Evolutionary conservation across 164 flowering plant genomes (phyloP).

Genomic region (Tinospora cordifolia): DNA sequence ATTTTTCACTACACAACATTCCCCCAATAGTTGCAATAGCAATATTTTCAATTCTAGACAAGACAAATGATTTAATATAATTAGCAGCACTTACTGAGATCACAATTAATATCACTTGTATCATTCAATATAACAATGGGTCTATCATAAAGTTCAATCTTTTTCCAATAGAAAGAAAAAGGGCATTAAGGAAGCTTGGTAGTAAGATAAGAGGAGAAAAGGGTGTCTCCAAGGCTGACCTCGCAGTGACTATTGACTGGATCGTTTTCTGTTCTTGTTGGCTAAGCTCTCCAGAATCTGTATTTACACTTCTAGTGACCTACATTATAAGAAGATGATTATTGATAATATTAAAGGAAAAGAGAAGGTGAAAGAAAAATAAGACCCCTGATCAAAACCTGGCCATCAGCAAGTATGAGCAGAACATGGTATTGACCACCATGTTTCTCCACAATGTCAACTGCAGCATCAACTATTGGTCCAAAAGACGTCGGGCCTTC

Average conservation of each 20-base stretch:
- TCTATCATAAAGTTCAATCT: no score
- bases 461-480: slow-evolving; percentile 65
- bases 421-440: slow-evolving; percentile 68
- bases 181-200: no score
- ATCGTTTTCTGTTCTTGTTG: slow-evolving; percentile 54
- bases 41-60: neutral
- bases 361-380: neutral
- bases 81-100: neutral
- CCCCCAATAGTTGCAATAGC: neutral
- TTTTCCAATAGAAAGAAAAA: no score
- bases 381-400: slow-evolving; percentile 28
- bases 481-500: slow-evolving; percentile 78
- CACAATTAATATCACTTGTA: neutral
- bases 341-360: neutral
- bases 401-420: slow-evolving; percentile 73
- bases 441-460: slow-evolving; percentile 60
- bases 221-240: slow-evolving; percentile 25
- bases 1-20: neutral
- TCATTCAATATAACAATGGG: no score
- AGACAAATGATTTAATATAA: neutral
- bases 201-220: neutral
- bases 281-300: slow-evolving; percentile 33
- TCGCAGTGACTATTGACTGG: slow-evolving; percentile 50
- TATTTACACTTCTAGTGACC: slow-evolving; percentile 57
- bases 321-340: slow-evolving; percentile 16